Base-by-base conservation (phyloP, 495 filamentous ascomycete species). In the Penicillium nucicola region DNA sequence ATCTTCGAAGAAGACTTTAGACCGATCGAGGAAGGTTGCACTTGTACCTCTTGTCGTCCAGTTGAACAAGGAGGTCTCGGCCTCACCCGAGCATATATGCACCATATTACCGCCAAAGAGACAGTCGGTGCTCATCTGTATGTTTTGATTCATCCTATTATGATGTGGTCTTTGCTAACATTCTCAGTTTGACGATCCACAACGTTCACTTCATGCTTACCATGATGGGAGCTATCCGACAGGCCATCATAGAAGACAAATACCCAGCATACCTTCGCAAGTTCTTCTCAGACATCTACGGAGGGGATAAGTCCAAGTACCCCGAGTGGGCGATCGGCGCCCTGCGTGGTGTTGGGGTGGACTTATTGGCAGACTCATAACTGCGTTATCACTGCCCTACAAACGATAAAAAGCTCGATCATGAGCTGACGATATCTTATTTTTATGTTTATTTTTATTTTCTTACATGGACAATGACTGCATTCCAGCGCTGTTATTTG, bases 61-160 rank as follows among this genome's bases (percentile, higher is more conserved):
- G 64, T 65, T 42, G 72, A 77, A 1, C 75, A 88, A 25, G 88
- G 87, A 10, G 88, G 89, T 0, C 73, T 97, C 44, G 91, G 89
- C 12, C 81, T 97, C 50, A 95, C 93, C 14, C 79, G 85, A 41
- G 89, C 95, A 5, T 97, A 89, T 65, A 86, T 97, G 25, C 83
- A 97, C 63, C 93, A 99, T 69, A 77, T 95, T 41, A 84, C 89
- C 1, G 85, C 85, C 2, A 99, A 99, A 65, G 93, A 97, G 72
- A 97, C 93, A 6, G 93, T 88, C 0, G 92, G 92, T 10, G 93
- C 95, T 15, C 93, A 99, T 76, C 69, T 99, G 67, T 81, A 67
- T 60, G 77, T 59, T 33, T 35, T 9, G 33, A 36, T 11, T 42
- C 9, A 0, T 30, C 20, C 12, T 17, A 2, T 9, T 41, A n/a